Evolutionary conservation across 148 eudicot genomes (phyloP), one percentile per base, ranked within the genome.

Genomic region (Gaultheria prostrata): DNA sequence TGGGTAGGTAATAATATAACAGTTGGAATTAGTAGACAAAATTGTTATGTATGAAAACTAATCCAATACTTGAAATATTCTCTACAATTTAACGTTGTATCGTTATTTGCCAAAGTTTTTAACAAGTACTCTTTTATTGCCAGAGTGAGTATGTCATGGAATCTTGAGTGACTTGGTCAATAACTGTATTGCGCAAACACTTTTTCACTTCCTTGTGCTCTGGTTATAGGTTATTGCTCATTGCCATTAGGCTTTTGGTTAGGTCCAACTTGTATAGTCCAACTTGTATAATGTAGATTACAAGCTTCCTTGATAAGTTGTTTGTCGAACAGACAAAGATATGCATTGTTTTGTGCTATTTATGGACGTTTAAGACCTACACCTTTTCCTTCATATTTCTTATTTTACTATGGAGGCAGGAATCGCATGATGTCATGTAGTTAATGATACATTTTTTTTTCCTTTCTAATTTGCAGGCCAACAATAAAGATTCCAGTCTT

Each of bases 401-500:
- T 18, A 28, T 43, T 82, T 57, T 70, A 35, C 8, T 3, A 20
- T 57, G 80, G 80, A 79, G 39, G 76, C 51, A 82, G 54, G 51
- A 24, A 48, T 83, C 26, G 20, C 14, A 63, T 61, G 11, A 8
- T 76, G 63, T 57, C 26, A 51, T 65, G 57, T 71, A 51, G n/a
- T 48, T 65, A 51, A 12, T 12, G 43, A 39, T 39, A 39, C 43
- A 5, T 72, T 67, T 77, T 80, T 76, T 4, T 57, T 82, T 90
- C 71, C 80, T 67, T 43, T 83, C 84, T 87, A 85, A 80, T 85
- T 83, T 93, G 91, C 96, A 97, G 99, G 94, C 99, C 99, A 86
- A 89, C 86, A 76, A 97, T 95, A 48, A 97, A 93, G 87, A 90
- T 97, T 88, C 98, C 99, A 83, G 95, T 89, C 8, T 83, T 61